Percentiles rank a stretch among this genome's conserved stretches.
Conservation (phyloP, 176 grass and related monocot species). For the sorghum (Sorghum bicolor) region DNA sequence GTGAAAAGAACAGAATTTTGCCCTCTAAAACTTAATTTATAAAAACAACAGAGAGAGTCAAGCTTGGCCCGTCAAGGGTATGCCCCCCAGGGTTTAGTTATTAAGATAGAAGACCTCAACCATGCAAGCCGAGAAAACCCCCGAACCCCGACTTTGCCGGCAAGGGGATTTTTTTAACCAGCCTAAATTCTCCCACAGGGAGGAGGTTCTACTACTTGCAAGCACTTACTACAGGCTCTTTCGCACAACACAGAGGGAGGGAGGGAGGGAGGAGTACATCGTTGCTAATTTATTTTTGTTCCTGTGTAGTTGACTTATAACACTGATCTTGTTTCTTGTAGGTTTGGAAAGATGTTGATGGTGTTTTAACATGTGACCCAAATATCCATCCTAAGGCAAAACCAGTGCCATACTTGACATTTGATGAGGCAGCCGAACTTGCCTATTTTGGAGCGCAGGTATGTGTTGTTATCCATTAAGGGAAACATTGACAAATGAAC, state of each 20-base stretch:
- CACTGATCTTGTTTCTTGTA: constrained; percentile 15
- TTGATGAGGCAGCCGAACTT: constrained; percentile 98
- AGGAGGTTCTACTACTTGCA: neutral
- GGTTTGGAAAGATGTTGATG: constrained; percentile 99
- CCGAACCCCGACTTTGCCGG: neutral
- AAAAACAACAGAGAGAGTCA: neutral
- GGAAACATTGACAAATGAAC: neutral
- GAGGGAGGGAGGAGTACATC: too few species aligned
- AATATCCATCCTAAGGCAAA: constrained; percentile 75
- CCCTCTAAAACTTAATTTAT: neutral
- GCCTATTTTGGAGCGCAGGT: constrained; percentile 97
- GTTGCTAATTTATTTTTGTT: neutral
- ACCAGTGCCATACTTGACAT: constrained; percentile 87
- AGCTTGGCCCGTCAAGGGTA: neutral
- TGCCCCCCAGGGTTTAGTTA: neutral
- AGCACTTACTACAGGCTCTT: neutral
- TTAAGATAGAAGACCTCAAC: neutral
- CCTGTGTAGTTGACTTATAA: neutral
- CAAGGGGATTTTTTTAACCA: neutral
- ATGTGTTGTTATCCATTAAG: neutral
- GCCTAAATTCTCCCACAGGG: neutral
- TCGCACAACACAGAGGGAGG: neutral
- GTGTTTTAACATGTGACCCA: constrained; percentile 94
- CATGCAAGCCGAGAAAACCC: neutral
- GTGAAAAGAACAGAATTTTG: neutral